phyloP scores from a whole-genome alignment of 1,284 basidiomycete genomes.

The Entoloma clypeatum region DNA sequence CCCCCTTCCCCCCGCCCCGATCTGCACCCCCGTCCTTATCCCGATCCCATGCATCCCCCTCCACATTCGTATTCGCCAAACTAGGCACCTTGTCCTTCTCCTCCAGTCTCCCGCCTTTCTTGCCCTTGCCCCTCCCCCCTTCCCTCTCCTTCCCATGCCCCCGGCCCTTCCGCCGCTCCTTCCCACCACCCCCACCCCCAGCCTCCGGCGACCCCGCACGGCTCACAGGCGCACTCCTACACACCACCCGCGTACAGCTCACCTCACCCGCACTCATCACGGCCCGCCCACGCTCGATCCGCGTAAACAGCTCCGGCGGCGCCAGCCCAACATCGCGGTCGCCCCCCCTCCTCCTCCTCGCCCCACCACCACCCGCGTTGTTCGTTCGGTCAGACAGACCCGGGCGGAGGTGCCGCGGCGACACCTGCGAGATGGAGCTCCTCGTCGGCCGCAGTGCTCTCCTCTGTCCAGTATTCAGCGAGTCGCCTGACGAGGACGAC shows the following conservation, averaged over 20 bases:
- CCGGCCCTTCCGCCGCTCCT: constrained; percentile 14
- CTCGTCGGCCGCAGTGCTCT: constrained; percentile 31
- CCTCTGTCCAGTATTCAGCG: constrained; percentile 7
- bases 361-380: no score
- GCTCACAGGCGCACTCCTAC: constrained; percentile 59
- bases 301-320: constrained; percentile 40
- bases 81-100: constrained; percentile 22
- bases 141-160: constrained; percentile 17
- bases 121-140: constrained; percentile 6
- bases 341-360: constrained; percentile 1
- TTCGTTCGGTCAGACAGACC: constrained; percentile 41
- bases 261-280: constrained; percentile 44
- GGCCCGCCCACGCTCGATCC: constrained; percentile 37
- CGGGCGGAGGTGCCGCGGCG: constrained; percentile 22
- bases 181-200: constrained; percentile 17
- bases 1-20: constrained; percentile 4
- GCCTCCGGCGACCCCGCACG: constrained; percentile 40
- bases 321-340: constrained; percentile 18
- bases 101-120: constrained; percentile 10
- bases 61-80: constrained; percentile 25
- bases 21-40: constrained; percentile 7
- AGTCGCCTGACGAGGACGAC: constrained; percentile 9
- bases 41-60: constrained; percentile 23
- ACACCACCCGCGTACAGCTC: constrained; percentile 50
- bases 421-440: constrained; percentile 35